phyloP scores from a whole-genome alignment of 208 protist species.

The Crithidia thermophila region DNA sequence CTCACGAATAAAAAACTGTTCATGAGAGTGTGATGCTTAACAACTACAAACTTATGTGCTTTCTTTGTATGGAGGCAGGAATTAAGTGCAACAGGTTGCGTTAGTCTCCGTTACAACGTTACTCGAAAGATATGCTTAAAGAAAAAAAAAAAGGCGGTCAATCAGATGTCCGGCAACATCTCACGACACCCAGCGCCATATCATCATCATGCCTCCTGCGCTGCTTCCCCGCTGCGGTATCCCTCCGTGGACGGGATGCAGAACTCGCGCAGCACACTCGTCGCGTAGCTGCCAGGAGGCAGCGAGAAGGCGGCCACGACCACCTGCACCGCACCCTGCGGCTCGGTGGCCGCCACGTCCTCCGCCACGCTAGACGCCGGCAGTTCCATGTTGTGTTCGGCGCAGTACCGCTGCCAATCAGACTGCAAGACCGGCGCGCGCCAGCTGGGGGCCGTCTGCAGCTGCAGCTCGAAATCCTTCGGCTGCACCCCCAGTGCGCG shows the following conservation, averaged over 20 bases:
- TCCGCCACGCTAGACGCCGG: neutral
- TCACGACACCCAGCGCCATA: neutral
- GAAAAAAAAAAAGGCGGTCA: neutral
- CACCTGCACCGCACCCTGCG: slow-evolving; percentile 31
- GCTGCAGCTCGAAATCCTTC: slow-evolving; percentile 36
- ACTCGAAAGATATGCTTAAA: neutral
- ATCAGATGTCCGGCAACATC: neutral
- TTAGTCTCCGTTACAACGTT: neutral
- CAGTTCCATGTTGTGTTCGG: slow-evolving; percentile 3
- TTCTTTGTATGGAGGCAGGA: too few species aligned
- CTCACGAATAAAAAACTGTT: too few species aligned
- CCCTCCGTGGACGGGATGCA: slow-evolving; percentile 47
- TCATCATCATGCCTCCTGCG: slow-evolving; percentile 2
- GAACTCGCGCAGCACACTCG: slow-evolving; percentile 84
- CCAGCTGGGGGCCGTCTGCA: slow-evolving; percentile 35
- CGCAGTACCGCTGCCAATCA: slow-evolving; percentile 52
- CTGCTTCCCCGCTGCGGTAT: slow-evolving; percentile 27
- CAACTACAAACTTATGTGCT: too few species aligned
- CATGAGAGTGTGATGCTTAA: too few species aligned
- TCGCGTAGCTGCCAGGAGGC: slow-evolving; percentile 88
- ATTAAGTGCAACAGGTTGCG: neutral
- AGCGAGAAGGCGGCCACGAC: slow-evolving; percentile 77
- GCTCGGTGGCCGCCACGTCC: slow-evolving; percentile 8
- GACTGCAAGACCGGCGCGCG: slow-evolving; percentile 60
- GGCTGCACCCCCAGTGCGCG: slow-evolving; percentile 65